These are phyloP conservation scores for Cordyceps militaris DNA, from an alignment of 2,329 filamentous ascomycete species.

Conservation along the genomic window DNA sequence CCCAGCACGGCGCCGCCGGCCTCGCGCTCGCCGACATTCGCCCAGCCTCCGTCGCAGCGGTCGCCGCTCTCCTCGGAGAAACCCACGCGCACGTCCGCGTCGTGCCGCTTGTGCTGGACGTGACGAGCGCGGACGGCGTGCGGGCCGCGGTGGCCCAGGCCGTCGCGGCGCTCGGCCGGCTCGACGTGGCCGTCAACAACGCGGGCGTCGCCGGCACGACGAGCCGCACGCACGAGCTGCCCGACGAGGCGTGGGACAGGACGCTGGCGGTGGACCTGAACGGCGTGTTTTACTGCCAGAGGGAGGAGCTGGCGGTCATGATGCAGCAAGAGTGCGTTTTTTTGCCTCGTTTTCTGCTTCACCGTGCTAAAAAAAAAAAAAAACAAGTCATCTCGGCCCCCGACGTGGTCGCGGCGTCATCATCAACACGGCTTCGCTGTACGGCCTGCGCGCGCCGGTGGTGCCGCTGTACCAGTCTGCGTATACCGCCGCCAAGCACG, in stretches of 20 bases:
- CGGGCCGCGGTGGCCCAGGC: conserved; percentile 34
- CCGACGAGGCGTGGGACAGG: conserved; percentile 39
- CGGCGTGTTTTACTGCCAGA: conserved; percentile 50
- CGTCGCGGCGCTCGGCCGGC: conserved; percentile 40
- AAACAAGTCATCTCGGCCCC: conserved; percentile 23
- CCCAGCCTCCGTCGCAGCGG: conserved; percentile 23
- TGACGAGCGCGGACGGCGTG: conserved; percentile 36
- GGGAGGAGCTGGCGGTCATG: conserved; percentile 45
- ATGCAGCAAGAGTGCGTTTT: conserved; percentile 37
- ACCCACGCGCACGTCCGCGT: conserved; percentile 34
- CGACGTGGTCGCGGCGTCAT: conserved; percentile 42
- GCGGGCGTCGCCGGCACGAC: conserved; percentile 41
- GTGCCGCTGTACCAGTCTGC: conserved; percentile 19
- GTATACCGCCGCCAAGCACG: conserved; percentile 48
- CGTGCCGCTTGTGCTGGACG: conserved; percentile 37
- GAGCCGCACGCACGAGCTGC: conserved; percentile 44
- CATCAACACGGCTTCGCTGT: conserved; percentile 42
- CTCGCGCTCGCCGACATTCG: conserved; percentile 43
- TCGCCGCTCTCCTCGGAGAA: conserved; percentile 27
- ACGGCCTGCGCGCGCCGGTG: not conserved
- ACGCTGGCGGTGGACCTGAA: conserved; percentile 38
- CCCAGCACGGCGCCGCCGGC: conserved; percentile 38
- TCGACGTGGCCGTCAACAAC: conserved; percentile 38
- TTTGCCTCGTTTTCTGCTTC: not conserved
- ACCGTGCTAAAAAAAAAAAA: not conserved